Evolutionary conservation across 768 basidiomycete genomes (phyloP).

Genomic region (Vishniacozyma victoriae): DNA sequence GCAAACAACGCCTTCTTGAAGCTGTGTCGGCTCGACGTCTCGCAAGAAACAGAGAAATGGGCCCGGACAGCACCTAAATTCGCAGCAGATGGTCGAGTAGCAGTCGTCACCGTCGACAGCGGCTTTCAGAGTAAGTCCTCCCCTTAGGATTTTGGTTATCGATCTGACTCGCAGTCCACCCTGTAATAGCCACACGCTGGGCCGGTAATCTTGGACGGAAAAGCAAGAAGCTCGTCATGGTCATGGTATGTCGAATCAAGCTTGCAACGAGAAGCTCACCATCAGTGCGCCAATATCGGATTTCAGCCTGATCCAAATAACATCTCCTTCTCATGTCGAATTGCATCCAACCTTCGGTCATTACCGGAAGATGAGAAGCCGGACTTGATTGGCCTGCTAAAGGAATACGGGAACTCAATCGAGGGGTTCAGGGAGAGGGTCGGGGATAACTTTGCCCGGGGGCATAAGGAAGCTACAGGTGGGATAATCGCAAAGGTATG

Average conservation of each 20-base stretch:
- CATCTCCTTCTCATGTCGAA: conserved; percentile 51
- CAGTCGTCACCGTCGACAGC: conserved; percentile 50
- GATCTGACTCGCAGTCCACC: conserved; percentile 39
- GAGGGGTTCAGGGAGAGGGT: conserved; percentile 48
- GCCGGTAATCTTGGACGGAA: conserved; percentile 48
- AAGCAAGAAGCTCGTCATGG: conserved; percentile 42
- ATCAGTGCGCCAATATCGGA: conserved; percentile 49
- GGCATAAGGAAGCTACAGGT: conserved; percentile 54
- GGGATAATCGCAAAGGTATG: conserved; percentile 51
- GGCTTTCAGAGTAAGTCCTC: conserved; percentile 48
- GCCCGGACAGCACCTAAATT: conserved; percentile 49
- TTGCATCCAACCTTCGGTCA: conserved; percentile 46
- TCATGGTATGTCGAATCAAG: conserved; percentile 26
- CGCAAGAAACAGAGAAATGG: conserved; percentile 48
- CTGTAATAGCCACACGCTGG: conserved; percentile 54
- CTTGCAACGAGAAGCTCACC: background rate
- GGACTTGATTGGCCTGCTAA: conserved; percentile 49
- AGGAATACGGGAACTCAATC: conserved; percentile 47
- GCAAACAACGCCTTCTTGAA: conserved; percentile 42
- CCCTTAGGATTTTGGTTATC: background rate
- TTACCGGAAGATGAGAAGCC: conserved; percentile 41
- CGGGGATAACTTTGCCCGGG: conserved; percentile 52
- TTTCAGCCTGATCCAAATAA: conserved; percentile 47
- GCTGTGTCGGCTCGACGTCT: conserved; percentile 48
- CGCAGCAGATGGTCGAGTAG: conserved; percentile 51